Evolutionary conservation across 495 filamentous ascomycete species (phyloP), one percentile per base, ranked within the genome.

Genomic region (Amorphotheca resinae): DNA sequence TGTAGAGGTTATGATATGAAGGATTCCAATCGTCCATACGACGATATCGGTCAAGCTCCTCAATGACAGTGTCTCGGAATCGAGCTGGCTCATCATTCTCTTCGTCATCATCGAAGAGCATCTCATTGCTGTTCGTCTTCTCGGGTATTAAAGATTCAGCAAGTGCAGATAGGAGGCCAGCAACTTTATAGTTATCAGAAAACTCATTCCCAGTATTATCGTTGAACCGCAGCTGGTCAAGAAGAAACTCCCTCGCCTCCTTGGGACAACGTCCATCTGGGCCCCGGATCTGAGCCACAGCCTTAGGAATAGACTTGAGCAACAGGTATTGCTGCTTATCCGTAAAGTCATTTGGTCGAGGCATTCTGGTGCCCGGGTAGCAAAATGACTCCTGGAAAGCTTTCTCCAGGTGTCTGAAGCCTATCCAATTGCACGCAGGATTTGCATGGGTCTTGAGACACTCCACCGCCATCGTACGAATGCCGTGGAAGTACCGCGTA

Each of bases 1-100:
- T 86, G 58, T 87, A 87, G 42, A 93, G 69, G 49, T 96, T 99
- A 42, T 95, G 86, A 59, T 81, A 93, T 0, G 87, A 93, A 25
- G 79, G 74, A 0, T 82, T 82, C 79, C 87, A 96, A 61, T 95
- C 87, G 53, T 99, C 91, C 70, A 93, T 86, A 33, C 89, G 76
- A 36, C 87, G 74, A 54, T 89, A 84, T 38, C 93, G 74, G 44
- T 95, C 84, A 34, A 99, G 84, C 57, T 94, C 87, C 28, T 82
- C 79, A 12, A 94, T 59, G 1, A 82, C 82, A 33, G 75, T 71
- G 32, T 74, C 72, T 44, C 82, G 73, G 31, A 91, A 79, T 22
- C 68, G 59, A 52, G 38, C 60, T 39, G 2, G 63, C 34, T 62
- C 73, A n/a, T 69, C 64, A 45, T 76, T 70, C 15, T 77, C 76